phyloP scores from a whole-genome alignment of 2,329 filamentous ascomycete genomes.

The Aspergillus ustus region DNA sequence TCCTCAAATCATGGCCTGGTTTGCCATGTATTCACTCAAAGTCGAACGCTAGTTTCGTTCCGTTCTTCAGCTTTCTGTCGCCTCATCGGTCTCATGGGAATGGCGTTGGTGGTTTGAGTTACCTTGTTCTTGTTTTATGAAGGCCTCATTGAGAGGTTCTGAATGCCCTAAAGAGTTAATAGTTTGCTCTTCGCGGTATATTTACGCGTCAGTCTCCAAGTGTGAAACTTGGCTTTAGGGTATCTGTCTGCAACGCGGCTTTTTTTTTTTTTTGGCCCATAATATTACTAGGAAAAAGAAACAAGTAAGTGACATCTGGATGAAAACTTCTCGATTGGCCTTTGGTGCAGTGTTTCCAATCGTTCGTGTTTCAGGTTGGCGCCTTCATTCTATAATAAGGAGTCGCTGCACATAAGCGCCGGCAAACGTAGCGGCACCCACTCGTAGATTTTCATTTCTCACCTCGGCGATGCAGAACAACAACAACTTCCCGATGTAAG shows the following conservation, averaged over 20 bases:
- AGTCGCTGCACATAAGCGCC: slow-evolving; percentile 16
- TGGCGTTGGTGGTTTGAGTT: slow-evolving; percentile 38
- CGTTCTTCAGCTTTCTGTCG: slow-evolving; percentile 9
- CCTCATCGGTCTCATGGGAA: slow-evolving; percentile 30
- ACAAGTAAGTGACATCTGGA: neutral
- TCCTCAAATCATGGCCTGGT: slow-evolving; percentile 1
- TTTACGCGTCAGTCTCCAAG: slow-evolving; percentile 5
- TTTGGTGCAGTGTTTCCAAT: neutral
- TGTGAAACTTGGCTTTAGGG: slow-evolving; percentile 6
- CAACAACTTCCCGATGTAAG: neutral
- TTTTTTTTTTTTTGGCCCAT: slow-evolving; percentile 15
- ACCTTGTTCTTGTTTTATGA: slow-evolving; percentile 16
- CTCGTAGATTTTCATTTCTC: neutral
- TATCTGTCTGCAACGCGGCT: slow-evolving; percentile 13
- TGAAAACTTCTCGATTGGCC: neutral
- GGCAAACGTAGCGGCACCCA: slow-evolving; percentile 13
- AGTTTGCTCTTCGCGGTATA: slow-evolving; percentile 1
- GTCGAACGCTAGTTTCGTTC: slow-evolving; percentile 10
- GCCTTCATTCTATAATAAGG: slow-evolving; percentile 5
- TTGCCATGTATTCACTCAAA: neutral
- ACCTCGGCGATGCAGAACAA: neutral
- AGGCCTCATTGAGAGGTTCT: neutral
- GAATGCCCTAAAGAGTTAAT: slow-evolving; percentile 9
- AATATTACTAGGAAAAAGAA: slow-evolving; percentile 13
- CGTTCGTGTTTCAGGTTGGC: slow-evolving; percentile 5